Evolutionary conservation across 2,329 filamentous ascomycete genomes (phyloP).

Genomic region (Arthrobotrys musiformis): DNA sequence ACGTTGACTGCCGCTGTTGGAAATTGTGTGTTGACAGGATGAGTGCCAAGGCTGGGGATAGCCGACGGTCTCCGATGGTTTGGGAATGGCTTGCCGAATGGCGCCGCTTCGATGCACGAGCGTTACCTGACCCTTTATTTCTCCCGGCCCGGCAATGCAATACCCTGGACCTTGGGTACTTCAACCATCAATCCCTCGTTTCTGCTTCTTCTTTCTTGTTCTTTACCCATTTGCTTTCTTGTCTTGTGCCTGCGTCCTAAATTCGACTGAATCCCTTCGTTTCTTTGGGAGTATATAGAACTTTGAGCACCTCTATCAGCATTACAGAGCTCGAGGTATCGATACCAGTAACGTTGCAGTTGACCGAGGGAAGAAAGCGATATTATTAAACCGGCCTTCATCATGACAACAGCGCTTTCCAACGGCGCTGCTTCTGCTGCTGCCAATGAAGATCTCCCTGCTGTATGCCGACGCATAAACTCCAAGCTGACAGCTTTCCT

Average conservation of each 20-base stretch:
- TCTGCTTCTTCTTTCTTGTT: not conserved
- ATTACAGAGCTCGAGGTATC: not conserved
- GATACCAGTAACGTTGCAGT: not conserved
- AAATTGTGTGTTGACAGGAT: not conserved
- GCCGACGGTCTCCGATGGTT: conserved; percentile 26
- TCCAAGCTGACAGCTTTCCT: conserved; percentile 75
- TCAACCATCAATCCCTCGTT: not conserved
- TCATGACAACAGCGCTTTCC: conserved; percentile 34
- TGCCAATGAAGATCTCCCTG: conserved; percentile 45
- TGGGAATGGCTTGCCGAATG: conserved; percentile 36
- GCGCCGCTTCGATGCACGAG: conserved; percentile 20
- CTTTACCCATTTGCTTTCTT: not conserved
- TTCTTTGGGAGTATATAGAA: not conserved
- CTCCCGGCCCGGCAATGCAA: not conserved
- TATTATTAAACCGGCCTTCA: not conserved
- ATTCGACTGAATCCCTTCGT: not conserved
- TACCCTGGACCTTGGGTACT: not conserved
- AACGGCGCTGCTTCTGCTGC: not conserved
- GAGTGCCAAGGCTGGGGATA: conserved; percentile 13
- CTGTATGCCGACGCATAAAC: conserved; percentile 68
- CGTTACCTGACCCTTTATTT: conserved; percentile 18
- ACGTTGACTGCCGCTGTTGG: not conserved
- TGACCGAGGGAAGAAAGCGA: not conserved
- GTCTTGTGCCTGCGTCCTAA: not conserved
- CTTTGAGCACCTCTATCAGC: not conserved